These are phyloP conservation scores for Gossypium herbaceum DNA, from an alignment of 345 rosid genomes.

Conservation along the genomic window DNA sequence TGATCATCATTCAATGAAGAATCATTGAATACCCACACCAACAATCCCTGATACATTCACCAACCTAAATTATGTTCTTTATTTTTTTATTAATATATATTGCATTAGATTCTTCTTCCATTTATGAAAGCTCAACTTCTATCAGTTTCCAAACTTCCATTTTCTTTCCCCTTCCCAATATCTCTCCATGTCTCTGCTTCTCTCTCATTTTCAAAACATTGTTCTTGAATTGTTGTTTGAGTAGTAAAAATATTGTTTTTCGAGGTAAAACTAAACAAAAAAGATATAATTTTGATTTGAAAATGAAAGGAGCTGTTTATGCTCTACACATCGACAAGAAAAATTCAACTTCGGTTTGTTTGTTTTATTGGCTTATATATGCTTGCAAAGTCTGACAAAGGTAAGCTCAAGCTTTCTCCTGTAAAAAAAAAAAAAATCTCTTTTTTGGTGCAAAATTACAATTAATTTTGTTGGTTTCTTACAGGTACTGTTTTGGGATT, in stretches of 20 bases:
- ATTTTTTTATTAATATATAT: background rate
- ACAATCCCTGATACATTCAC: constrained; percentile 27
- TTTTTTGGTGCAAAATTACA: background rate
- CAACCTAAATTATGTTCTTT: constrained; percentile 20
- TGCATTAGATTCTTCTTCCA: constrained; percentile 14
- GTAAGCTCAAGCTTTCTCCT: background rate
- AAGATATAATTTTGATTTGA: background rate
- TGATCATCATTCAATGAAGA: constrained; percentile 27
- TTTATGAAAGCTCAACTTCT: constrained; percentile 36
- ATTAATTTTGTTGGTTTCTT: constrained; percentile 13
- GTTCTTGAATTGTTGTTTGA: background rate
- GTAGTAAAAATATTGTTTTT: background rate
- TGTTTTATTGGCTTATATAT: constrained; percentile 7
- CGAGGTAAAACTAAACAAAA: background rate
- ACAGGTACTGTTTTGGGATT: background rate
- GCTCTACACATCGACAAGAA: constrained; percentile 8
- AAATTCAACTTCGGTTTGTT: background rate
- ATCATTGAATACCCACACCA: constrained; percentile 43
- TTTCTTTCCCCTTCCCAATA: constrained; percentile 10
- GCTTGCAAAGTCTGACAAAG: constrained; percentile 4
- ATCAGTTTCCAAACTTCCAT: background rate
- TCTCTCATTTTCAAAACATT: background rate
- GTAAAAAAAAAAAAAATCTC: background rate
- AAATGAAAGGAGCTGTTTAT: constrained; percentile 18
- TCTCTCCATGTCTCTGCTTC: constrained; percentile 4